Evolutionary conservation across 495 filamentous ascomycete species (phyloP).

Genomic region (Lasiosphaeria hispida): DNA sequence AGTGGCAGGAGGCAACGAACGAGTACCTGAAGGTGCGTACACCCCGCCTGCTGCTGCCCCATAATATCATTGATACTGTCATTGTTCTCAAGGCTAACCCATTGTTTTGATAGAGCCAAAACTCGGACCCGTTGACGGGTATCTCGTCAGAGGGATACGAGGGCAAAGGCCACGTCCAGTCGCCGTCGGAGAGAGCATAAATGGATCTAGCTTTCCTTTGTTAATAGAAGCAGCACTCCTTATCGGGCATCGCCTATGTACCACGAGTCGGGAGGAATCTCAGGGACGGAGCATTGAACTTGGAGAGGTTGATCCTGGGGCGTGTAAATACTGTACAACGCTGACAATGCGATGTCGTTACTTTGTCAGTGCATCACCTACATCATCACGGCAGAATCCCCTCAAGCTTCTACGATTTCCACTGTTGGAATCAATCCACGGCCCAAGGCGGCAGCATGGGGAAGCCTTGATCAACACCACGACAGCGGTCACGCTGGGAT

Average conservation of each 20-base stretch:
- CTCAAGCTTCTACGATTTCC: too few species aligned
- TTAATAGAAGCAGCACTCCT: slow-evolving; percentile 32
- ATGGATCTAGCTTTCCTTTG: slow-evolving; percentile 34
- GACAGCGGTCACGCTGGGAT: too few species aligned
- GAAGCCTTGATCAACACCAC: too few species aligned
- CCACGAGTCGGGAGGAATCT: slow-evolving; percentile 15
- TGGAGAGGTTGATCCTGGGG: slow-evolving; percentile 14
- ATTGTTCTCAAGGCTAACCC: slow-evolving; percentile 19
- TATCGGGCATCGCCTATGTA: slow-evolving; percentile 17
- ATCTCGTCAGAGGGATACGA: slow-evolving; percentile 74
- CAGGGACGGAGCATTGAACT: slow-evolving; percentile 19
- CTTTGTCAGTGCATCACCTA: slow-evolving; percentile 10
- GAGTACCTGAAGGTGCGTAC: slow-evolving; percentile 78
- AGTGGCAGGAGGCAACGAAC: slow-evolving; percentile 89
- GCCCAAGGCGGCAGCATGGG: too few species aligned
- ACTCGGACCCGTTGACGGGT: slow-evolving; percentile 86
- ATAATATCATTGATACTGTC: background rate
- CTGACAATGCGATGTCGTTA: slow-evolving; percentile 34
- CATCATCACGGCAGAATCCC: too few species aligned
- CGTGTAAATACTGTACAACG: slow-evolving; percentile 44
- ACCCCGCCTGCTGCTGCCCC: background rate
- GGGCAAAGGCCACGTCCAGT: slow-evolving; percentile 82
- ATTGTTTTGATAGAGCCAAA: slow-evolving; percentile 60
- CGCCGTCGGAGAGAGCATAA: slow-evolving; percentile 45
- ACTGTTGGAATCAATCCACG: too few species aligned